Evolutionary conservation across 768 basidiomycete genomes (phyloP).

Genomic region (Amylocystis lapponica): DNA sequence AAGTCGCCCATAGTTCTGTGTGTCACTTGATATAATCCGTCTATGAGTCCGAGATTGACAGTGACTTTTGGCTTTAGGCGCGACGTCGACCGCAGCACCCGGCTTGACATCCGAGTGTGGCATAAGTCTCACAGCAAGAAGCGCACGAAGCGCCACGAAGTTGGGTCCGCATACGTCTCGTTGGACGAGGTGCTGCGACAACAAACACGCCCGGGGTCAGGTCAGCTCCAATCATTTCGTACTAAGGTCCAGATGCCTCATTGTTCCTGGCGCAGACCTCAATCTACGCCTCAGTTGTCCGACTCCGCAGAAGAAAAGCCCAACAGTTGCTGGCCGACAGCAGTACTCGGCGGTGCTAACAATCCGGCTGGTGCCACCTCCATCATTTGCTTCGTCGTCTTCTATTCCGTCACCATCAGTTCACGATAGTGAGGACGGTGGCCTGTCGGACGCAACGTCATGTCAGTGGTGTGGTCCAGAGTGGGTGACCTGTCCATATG

Average conservation of each 20-base stretch:
- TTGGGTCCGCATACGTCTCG: conserved; percentile 46
- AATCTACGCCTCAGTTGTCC: conserved; percentile 19
- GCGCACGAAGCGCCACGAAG: conserved; percentile 45
- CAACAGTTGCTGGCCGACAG: conserved; percentile 10
- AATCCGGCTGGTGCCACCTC: conserved; percentile 9
- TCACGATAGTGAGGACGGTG: too few relatives aligned
- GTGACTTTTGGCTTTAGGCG: conserved; percentile 32
- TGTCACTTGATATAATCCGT: conserved; percentile 18
- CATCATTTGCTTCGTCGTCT: background rate
- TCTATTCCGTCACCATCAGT: background rate
- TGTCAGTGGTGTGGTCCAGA: background rate
- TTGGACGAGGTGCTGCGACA: conserved; percentile 48
- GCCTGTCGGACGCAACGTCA: conserved; percentile 6
- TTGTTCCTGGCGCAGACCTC: conserved; percentile 6
- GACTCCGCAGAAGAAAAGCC: conserved; percentile 18
- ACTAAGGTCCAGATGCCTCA: conserved; percentile 3
- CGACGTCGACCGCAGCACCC: conserved; percentile 33
- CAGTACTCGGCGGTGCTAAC: conserved; percentile 16
- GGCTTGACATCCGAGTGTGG: conserved; percentile 51
- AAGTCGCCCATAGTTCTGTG: conserved; percentile 51
- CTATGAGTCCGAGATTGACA: conserved; percentile 1
- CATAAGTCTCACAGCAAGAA: conserved; percentile 58
- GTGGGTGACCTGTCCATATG: background rate
- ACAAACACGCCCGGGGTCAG: conserved; percentile 36
- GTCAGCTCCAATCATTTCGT: conserved; percentile 28